phyloP scores from a whole-genome alignment of 2,329 filamentous ascomycete species.

The Neurospora sp. region DNA sequence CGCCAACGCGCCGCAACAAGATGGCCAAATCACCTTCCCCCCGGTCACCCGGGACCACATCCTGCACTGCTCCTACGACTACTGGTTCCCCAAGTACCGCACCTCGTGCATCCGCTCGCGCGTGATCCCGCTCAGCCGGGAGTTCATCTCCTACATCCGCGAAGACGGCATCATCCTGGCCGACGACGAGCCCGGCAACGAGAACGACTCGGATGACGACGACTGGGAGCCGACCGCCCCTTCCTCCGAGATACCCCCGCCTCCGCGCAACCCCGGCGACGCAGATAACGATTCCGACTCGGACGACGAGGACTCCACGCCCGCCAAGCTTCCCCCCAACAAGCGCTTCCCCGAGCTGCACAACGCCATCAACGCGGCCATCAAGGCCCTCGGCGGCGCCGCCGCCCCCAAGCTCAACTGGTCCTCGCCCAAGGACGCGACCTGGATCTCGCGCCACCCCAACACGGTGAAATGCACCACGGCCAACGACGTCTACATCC shows the following conservation, averaged over 20 bases:
- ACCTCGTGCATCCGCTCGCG: slow-evolving; percentile 74
- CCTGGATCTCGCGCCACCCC: slow-evolving; percentile 72
- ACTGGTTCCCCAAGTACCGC: slow-evolving; percentile 82
- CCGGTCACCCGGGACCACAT: slow-evolving; percentile 81
- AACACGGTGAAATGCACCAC: slow-evolving; percentile 88
- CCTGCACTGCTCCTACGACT: slow-evolving; percentile 86
- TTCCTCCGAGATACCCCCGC: slow-evolving; percentile 20
- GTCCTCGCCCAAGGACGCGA: slow-evolving; percentile 93
- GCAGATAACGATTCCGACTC: slow-evolving; percentile 36
- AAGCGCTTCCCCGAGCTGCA: slow-evolving; percentile 63
- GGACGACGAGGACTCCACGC: slow-evolving; percentile 41
- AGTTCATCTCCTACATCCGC: slow-evolving; percentile 78
- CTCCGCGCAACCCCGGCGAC: slow-evolving; percentile 31
- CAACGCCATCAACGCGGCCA: slow-evolving; percentile 62
- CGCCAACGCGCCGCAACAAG: slow-evolving; percentile 2
- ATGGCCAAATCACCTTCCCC: slow-evolving; percentile 55
- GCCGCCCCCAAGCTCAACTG: slow-evolving; percentile 94
- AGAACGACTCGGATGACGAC: slow-evolving; percentile 47
- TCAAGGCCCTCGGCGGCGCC: slow-evolving; percentile 70
- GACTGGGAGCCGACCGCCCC: slow-evolving; percentile 36
- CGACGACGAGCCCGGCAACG: slow-evolving; percentile 44
- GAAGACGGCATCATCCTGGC: slow-evolving; percentile 89
- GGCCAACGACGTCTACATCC: slow-evolving; percentile 84
- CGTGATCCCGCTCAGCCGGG: slow-evolving; percentile 63
- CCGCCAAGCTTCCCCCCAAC: slow-evolving; percentile 37